Conservation (phyloP, 495 filamentous ascomycete genomes). For the Podospora australis region DNA sequence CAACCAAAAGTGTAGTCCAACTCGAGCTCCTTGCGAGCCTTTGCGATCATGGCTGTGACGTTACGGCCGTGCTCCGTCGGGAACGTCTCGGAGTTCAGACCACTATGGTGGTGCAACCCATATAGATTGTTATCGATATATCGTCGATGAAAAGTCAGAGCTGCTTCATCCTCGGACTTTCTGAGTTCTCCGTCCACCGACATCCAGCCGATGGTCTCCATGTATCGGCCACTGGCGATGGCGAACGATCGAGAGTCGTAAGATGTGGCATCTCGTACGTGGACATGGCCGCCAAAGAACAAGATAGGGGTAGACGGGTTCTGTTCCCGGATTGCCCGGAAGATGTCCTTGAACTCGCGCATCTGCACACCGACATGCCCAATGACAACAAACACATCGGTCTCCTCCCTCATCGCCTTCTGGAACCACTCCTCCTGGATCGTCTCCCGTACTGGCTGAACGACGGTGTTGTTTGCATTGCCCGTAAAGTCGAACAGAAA, state of each 20-base stretch:
- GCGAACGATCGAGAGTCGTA: constrained; percentile 79
- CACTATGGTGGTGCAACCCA: constrained; percentile 77
- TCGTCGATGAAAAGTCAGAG: constrained; percentile 57
- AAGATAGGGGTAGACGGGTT: constrained; percentile 80
- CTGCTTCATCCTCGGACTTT: constrained; percentile 7
- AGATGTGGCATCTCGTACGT: constrained; percentile 76
- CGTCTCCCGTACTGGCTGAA: constrained; percentile 69
- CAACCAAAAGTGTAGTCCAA: constrained; percentile 76
- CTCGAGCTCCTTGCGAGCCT: constrained; percentile 60
- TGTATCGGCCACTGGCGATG: constrained; percentile 86
- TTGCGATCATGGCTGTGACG: constrained; percentile 63
- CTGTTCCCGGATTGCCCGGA: constrained; percentile 66
- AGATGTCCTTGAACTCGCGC: constrained; percentile 69
- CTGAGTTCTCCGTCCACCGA: constrained; percentile 67
- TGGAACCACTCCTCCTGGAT: constrained; percentile 87
- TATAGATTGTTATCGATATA: constrained; percentile 95
- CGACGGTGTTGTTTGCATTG: constrained; percentile 82
- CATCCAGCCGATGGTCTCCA: constrained; percentile 97
- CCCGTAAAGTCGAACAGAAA: constrained; percentile 91
- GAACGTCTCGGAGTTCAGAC: constrained; percentile 62
- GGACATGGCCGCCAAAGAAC: constrained; percentile 89
- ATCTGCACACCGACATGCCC: constrained; percentile 83
- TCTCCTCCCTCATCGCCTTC: constrained; percentile 70
- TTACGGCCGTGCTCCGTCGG: constrained; percentile 70
- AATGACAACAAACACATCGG: constrained; percentile 81